Evolutionary conservation across 1,284 basidiomycete species (phyloP).

Genomic region (Pseudozyma thailandica): DNA sequence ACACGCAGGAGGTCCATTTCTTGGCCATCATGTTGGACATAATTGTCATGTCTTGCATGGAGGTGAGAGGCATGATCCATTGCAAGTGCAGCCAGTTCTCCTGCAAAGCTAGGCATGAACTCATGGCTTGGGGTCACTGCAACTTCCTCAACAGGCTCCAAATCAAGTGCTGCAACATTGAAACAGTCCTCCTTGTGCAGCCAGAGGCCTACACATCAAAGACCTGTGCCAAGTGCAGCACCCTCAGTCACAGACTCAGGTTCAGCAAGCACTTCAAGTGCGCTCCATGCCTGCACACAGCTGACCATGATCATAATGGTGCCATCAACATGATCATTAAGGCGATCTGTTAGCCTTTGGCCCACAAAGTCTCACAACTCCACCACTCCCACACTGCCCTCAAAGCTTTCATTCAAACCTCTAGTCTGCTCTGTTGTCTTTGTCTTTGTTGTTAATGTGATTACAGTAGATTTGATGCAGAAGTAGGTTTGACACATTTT

Average conservation of each 20-base stretch:
- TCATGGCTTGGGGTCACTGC: neutral
- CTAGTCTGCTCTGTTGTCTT: too few species aligned
- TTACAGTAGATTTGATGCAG: too few species aligned
- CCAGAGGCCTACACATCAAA: conserved; percentile 15
- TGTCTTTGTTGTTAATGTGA: too few species aligned
- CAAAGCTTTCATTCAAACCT: too few species aligned
- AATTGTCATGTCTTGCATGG: neutral
- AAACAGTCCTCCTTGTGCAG: conserved; percentile 5
- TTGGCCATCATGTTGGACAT: neutral
- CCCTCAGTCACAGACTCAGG: conserved; percentile 1
- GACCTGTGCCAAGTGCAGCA: conserved; percentile 12
- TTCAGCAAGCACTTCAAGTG: conserved; percentile 1
- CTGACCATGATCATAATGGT: conserved; percentile 8
- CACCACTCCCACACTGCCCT: too few species aligned
- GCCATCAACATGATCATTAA: conserved; percentile 12
- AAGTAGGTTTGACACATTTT: too few species aligned
- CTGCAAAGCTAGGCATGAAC: neutral
- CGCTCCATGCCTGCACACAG: conserved; percentile 1
- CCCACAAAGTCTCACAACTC: too few species aligned
- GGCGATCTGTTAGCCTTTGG: conserved; percentile 5
- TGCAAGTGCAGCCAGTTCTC: neutral
- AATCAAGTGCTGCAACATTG: conserved; percentile 6
- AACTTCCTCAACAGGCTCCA: neutral
- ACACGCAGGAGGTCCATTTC: neutral
- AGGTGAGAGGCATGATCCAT: neutral